Conservation (phyloP, 1,284 basidiomycete species). For the Golubevia pallescens region DNA sequence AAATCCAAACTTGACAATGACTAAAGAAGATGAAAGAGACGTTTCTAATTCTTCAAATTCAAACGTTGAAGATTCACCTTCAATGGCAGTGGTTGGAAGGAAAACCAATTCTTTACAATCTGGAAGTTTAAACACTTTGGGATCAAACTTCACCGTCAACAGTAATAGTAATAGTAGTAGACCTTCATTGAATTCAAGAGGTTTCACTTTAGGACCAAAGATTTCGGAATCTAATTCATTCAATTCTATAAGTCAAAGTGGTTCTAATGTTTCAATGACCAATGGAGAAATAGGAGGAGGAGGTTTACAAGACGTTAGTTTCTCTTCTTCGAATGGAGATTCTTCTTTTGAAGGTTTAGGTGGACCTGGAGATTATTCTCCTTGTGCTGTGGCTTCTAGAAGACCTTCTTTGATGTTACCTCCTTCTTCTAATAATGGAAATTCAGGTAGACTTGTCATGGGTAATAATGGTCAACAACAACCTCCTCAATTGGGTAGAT, state of each 20-base stretch:
- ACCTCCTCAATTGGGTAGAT: neutral
- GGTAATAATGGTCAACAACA: neutral
- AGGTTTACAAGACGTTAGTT: conserved; percentile 29
- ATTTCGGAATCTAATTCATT: neutral
- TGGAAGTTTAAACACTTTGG: no score
- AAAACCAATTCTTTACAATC: neutral
- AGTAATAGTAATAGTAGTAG: no score
- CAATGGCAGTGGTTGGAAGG: neutral
- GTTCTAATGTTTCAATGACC: neutral
- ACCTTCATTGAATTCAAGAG: no score
- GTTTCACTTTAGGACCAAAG: no score
- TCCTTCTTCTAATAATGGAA: neutral
- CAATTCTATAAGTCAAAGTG: neutral
- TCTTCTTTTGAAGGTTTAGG: conserved; percentile 47
- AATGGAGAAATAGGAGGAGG: neutral
- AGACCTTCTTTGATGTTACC: conserved; percentile 9
- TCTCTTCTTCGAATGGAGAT: conserved; percentile 43
- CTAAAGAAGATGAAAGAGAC: neutral
- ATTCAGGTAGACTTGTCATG: neutral
- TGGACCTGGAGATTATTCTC: conserved; percentile 20
- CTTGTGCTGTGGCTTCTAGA: conserved; percentile 35
- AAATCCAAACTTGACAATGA: neutral
- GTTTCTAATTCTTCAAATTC: neutral
- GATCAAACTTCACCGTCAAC: no score
- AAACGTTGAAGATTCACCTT: neutral